Evolutionary conservation across 768 basidiomycete species (phyloP), one percentile per base, ranked within the genome.

Genomic region (Suillus hirtellus): DNA sequence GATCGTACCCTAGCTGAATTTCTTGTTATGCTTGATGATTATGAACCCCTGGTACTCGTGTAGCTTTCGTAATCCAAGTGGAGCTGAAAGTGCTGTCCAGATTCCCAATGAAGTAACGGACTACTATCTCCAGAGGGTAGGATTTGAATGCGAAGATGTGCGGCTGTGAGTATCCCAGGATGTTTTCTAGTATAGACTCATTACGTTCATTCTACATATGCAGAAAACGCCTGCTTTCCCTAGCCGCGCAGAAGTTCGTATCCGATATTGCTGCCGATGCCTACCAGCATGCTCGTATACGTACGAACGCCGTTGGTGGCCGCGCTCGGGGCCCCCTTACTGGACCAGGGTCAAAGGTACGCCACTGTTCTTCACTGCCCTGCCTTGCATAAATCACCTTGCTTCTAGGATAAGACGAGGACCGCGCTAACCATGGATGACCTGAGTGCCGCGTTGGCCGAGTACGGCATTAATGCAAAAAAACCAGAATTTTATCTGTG

Each of bases 371-470:
- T 27, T 40, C 24, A 27, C 38, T 15, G 10, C 21, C 53, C 56
- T 34, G 21, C 37, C 37, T 65, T 31, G 70, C 46, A 10, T 56
- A 56, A 56, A 27, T 19, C 19, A 10, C 9, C 24, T 55, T 56
- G 17, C 42, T 37, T 19, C 11, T 64, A 94, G 92, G 93, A 94
- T 71, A 92, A 95, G 72, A 95, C 93, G 46, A 87, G 92, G 65
- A 98, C 96, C 46, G 93, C 95, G 0, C 77, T 99, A 66, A 97
- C 94, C 21, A 98, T 99, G 95, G 97, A 99, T 60, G 97, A 99
- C 72, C 82, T 99, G 42, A 92, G 91, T 64, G 82, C 94, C 6
- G 97, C 97, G 1, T 83, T 99, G 38, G 83, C 84, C n/a, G 97
- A 99, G 76, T 97, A 99, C 70, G 96, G 96, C 6, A 94, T 99